Base-by-base conservation (phyloP, 176 grass and related monocot genomes). In the Cenchrus americanus region DNA sequence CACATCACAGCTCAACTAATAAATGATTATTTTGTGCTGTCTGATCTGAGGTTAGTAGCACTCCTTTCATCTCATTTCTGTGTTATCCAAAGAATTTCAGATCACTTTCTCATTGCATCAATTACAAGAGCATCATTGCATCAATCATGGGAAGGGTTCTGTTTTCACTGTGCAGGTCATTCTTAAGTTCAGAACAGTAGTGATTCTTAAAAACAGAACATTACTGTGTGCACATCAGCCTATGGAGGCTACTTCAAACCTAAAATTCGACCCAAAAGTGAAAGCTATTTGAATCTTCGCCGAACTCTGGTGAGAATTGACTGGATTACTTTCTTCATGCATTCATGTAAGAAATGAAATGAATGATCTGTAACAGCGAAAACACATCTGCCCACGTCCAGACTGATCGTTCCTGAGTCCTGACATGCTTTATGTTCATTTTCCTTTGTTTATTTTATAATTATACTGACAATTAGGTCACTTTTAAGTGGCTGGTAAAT, bases 261-360 rank as follows among this genome's bases (percentile, higher is more conserved):
- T 54, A 15, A 49, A 68, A 37, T 66, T 64, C 8, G 55, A 10
- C 55, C 22, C 54, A 59, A 59, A 21, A 57, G 2, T 19, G 4
- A 6, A 18, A 19, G 0, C 8, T 51, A 21, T 5, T 19, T 57
- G 11, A 57, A 21, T 57, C 52, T 54, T 18, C 18, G 15, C 5
- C 5, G 6, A 21, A 68, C 68, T 47, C 42, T 69, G 18, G 40
- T 69, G 10, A 22, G 6, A 69, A 69, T 1, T n/a, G n/a, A n/a
- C 68, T 71, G 67, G 21, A 47, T 70, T 70, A 44, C 42, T 48
- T 22, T 24, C n/a, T 71, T 17, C 44, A 23, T 26, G 6, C 47
- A 49, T 71, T 50, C 69, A 50, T 50, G 69, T 47, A 50, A 71
- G n/a, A 71, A 71, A n/a, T 21, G 21, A 46, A 69, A 46, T 10